phyloP scores from a whole-genome alignment of 176 grass and related monocot species.

The Avena atlantica region DNA sequence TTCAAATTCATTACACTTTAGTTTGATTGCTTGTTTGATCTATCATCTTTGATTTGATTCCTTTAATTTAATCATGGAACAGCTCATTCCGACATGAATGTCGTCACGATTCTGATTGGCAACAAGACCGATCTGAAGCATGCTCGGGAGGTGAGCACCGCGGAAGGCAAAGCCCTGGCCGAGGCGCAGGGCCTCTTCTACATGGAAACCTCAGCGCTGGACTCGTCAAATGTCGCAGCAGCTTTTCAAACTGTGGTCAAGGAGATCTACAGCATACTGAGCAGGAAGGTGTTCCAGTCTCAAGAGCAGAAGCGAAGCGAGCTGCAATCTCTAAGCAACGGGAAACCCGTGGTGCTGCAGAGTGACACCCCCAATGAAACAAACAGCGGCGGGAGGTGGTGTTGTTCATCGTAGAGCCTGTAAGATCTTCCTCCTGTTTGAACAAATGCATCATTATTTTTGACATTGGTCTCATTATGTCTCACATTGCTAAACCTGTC shows the following conservation, averaged over 20 bases:
- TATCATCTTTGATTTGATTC: conserved; percentile 7
- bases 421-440: conserved; percentile 33
- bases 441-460: background rate
- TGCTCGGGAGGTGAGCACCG: conserved; percentile 64
- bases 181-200: conserved; percentile 82
- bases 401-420: conserved; percentile 80
- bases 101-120: conserved; percentile 80
- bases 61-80: conserved; percentile 39
- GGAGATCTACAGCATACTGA: conserved; percentile 87
- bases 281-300: conserved; percentile 87
- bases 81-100: conserved; percentile 93
- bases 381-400: conserved; percentile 55
- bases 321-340: conserved; percentile 60
- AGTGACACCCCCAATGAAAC: conserved; percentile 46
- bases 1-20: background rate
- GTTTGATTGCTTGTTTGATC: background rate
- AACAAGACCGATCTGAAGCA: conserved; percentile 79
- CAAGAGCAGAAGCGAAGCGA: conserved; percentile 79
- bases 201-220: conserved; percentile 87
- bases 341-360: conserved; percentile 72
- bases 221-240: conserved; percentile 76
- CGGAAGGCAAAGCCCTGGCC: conserved; percentile 74
- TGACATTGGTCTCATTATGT: background rate
- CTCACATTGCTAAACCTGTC: background rate
- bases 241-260: conserved; percentile 82